These are phyloP conservation scores for Plasmodium knowlesi DNA, from an alignment of 169 alveolate species.

Conservation along the genomic window DNA sequence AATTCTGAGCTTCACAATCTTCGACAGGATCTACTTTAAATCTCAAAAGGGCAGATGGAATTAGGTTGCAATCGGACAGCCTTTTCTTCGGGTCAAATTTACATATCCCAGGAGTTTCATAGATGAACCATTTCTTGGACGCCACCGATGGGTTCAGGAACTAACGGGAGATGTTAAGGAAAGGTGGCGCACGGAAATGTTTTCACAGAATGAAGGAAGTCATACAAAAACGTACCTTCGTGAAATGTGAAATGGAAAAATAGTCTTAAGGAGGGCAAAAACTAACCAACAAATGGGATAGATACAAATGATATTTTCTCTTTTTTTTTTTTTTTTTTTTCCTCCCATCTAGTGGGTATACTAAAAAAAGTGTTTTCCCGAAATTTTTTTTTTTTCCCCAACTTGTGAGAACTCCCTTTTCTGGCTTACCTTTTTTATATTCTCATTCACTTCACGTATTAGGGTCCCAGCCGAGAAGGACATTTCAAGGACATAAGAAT, in stretches of 20 bases:
- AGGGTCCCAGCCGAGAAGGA: constrained; percentile 63
- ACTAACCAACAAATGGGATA: neutral
- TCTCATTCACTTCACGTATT: constrained; percentile 39
- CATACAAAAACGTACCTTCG: neutral
- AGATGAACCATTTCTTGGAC: constrained; percentile 36
- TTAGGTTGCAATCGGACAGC: constrained; percentile 35
- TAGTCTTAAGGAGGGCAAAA: neutral
- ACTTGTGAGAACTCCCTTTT: neutral
- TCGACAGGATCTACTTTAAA: constrained; percentile 33
- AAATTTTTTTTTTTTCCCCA: neutral
- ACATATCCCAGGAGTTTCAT: constrained; percentile 71
- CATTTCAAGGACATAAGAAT: constrained; percentile 48
- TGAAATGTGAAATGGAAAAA: neutral
- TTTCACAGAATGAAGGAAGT: neutral
- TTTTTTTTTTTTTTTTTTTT: neutral
- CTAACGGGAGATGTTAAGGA: neutral
- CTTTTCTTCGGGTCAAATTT: constrained; percentile 65
- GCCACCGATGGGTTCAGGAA: constrained; percentile 23
- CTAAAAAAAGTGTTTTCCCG: neutral
- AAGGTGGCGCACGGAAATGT: neutral
- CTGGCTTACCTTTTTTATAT: constrained; percentile 20
- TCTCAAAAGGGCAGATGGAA: constrained; percentile 39
- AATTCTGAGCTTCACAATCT: neutral
- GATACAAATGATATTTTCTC: neutral
- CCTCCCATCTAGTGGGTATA: neutral